Evolutionary conservation across 164 flowering plant genomes (phyloP).

Genomic region (Warburgia ugandensis): DNA sequence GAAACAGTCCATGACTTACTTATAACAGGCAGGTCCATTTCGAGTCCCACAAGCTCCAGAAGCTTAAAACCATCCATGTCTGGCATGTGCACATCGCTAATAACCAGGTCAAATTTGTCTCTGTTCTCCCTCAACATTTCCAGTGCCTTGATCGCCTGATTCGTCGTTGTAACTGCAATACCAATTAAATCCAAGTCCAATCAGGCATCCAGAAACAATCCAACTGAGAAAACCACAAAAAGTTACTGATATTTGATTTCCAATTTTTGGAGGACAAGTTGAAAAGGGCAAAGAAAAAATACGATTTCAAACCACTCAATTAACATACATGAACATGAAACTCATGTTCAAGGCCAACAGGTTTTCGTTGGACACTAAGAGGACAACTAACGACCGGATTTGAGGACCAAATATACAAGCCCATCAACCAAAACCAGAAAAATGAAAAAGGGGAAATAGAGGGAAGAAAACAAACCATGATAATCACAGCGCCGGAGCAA

Average conservation of each 20-base stretch:
- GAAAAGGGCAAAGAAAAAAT: background rate
- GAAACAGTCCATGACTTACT: constrained; percentile 37
- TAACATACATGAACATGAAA: too few relatives aligned
- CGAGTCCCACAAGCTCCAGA: constrained; percentile 81
- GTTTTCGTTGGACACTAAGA: too few relatives aligned
- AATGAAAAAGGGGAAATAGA: background rate
- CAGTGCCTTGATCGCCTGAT: constrained; percentile 54
- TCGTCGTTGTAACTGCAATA: constrained; percentile 62
- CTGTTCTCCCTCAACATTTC: constrained; percentile 64
- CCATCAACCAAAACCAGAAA: background rate
- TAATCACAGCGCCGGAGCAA: constrained; percentile 49
- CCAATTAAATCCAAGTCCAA: background rate
- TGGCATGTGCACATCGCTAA: constrained; percentile 91
- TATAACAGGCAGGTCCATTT: constrained; percentile 94
- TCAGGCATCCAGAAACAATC: background rate
- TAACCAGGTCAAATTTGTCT: constrained; percentile 62
- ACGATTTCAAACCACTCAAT: too few relatives aligned
- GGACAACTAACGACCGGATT: background rate
- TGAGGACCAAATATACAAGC: background rate
- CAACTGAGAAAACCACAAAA: background rate
- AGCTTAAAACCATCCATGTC: constrained; percentile 96
- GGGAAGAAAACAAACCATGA: constrained; percentile 28
- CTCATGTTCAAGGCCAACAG: too few relatives aligned
- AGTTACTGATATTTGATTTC: too few relatives aligned
- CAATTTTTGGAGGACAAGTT: too few relatives aligned